Percentiles rank a stretch among this genome's conserved stretches.
phyloP scores from a whole-genome alignment of 257 asterid species.

The Fraxinus quadrangulata region DNA sequence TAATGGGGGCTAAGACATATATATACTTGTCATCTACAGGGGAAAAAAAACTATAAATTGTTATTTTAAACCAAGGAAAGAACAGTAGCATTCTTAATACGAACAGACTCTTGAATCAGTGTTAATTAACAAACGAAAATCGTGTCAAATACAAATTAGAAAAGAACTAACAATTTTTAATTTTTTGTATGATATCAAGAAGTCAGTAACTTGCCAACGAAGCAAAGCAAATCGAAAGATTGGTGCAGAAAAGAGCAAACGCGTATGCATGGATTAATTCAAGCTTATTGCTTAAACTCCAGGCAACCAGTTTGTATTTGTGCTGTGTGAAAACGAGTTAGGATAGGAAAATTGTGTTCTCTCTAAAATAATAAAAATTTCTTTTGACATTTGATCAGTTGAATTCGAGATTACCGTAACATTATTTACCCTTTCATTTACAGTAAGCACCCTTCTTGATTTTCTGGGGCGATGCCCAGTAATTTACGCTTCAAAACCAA shows the following conservation, averaged over 20 bases:
- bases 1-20: too few species aligned
- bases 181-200: not conserved
- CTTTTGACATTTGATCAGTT: not conserved
- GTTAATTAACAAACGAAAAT: too few species aligned
- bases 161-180: too few species aligned
- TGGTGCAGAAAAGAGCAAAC: not conserved
- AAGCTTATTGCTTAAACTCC: not conserved
- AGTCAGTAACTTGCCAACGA: not conserved
- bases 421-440: not conserved
- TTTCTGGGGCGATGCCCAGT: not conserved
- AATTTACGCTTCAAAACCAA: too few species aligned
- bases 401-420: not conserved
- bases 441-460: too few species aligned
- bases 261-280: constrained; percentile 2
- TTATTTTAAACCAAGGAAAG: too few species aligned
- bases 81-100: too few species aligned
- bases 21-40: too few species aligned
- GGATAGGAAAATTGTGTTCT: not conserved
- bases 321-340: not conserved
- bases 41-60: too few species aligned
- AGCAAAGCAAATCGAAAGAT: not conserved
- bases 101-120: too few species aligned
- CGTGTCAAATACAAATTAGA: too few species aligned
- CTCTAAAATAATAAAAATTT: not conserved
- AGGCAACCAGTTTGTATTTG: not conserved